Conservation (phyloP, 164 flowering plant species). For the Dillenia suffruticosa region DNA sequence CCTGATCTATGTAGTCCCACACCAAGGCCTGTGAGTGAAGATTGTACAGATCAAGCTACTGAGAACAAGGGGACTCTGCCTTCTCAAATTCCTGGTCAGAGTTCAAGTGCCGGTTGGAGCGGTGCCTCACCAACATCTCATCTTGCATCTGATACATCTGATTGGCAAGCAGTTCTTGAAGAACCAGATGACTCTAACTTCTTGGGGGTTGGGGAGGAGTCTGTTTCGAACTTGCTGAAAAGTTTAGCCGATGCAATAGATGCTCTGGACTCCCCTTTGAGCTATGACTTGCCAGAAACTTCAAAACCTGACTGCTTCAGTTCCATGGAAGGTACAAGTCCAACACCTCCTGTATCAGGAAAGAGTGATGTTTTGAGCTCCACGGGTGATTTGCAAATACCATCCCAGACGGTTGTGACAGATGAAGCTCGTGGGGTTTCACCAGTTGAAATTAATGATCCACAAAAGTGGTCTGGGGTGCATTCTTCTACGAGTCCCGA, state of each 20-base stretch:
- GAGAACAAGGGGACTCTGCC: constrained; percentile 19
- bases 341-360: constrained; percentile 22
- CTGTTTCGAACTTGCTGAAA: constrained; percentile 66
- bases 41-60: constrained; percentile 13
- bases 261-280: constrained; percentile 41
- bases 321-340: constrained; percentile 37
- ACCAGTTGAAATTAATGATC: constrained; percentile 2
- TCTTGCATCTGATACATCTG: constrained; percentile 19
- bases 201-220: constrained; percentile 38
- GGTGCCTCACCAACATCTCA: constrained; percentile 23
- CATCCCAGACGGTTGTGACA: constrained; percentile 13
- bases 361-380: constrained; percentile 47
- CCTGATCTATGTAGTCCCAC: constrained; percentile 63
- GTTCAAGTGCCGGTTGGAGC: constrained; percentile 29
- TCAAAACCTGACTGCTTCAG: constrained; percentile 41
- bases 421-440: constrained; percentile 8
- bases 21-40: constrained; percentile 28
- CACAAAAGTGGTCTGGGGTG: constrained; percentile 1
- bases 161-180: constrained; percentile 34
- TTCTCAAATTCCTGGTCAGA: constrained; percentile 26
- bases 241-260: constrained; percentile 75
- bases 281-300: constrained; percentile 14
- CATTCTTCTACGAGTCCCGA: constrained; percentile 1
- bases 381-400: constrained; percentile 28
- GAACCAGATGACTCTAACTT: constrained; percentile 39